These are phyloP conservation scores for Flaveria linearis DNA, from an alignment of 129 eudicot genomes.

Conservation along the genomic window DNA sequence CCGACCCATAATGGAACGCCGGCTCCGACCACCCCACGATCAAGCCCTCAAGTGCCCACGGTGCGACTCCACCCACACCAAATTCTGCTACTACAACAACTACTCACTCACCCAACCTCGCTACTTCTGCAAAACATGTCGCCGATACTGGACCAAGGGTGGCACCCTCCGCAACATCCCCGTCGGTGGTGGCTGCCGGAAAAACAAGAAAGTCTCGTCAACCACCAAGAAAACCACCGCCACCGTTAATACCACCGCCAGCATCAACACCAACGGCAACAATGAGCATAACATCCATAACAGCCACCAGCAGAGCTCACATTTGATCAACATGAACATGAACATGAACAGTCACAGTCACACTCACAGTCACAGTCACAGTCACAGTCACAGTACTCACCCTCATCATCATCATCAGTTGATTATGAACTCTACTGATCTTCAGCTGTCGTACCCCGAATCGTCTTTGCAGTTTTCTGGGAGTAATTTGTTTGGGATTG, in stretches of 20 bases:
- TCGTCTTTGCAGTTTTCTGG: conserved; percentile 47
- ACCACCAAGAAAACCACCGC: conserved; percentile 48
- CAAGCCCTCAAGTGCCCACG: conserved; percentile 88
- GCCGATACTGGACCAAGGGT: conserved; percentile 96
- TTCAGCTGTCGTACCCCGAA: conserved; percentile 65
- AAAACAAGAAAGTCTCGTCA: conserved; percentile 63
- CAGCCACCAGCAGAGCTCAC: conserved; percentile 20
- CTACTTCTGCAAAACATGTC: conserved; percentile 91
- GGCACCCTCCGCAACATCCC: conserved; percentile 95
- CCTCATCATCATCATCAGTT: conserved; percentile 26
- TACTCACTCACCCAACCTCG: conserved; percentile 94
- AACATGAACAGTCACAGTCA: conserved; percentile 1
- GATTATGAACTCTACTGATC: conserved; percentile 48
- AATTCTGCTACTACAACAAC: conserved; percentile 97
- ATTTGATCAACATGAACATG: conserved; percentile 22
- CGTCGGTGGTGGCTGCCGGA: conserved; percentile 95
- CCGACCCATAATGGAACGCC: conserved; percentile 68
- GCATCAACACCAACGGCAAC: background rate
- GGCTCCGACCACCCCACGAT: conserved; percentile 81
- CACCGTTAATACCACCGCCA: background rate
- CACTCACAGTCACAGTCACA: too few species aligned
- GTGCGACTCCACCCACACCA: conserved; percentile 91
- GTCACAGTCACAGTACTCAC: too few species aligned
- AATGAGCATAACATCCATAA: conserved; percentile 4
- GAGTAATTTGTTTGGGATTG: conserved; percentile 39